Evolutionary conservation across 495 filamentous ascomycete genomes (phyloP).

Genomic region (Aspergillus conjunctus): DNA sequence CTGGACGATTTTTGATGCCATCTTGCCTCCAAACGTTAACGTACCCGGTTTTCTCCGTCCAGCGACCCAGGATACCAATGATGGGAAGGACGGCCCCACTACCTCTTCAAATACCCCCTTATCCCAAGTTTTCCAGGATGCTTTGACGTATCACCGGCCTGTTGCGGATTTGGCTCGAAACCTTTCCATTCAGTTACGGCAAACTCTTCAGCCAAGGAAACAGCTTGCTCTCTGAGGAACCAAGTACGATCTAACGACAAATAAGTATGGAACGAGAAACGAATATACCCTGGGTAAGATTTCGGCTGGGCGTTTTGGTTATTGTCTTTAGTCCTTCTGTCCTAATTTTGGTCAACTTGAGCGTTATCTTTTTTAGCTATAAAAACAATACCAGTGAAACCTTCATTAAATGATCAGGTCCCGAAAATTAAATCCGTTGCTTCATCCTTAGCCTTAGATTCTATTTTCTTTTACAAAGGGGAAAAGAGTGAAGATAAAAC

Average conservation of each 20-base stretch:
- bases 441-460: too few relatives aligned
- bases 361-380: background rate
- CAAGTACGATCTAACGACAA: background rate
- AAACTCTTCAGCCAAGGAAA: slow-evolving; percentile 23
- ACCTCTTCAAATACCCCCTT: background rate
- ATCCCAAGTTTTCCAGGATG: slow-evolving; percentile 29
- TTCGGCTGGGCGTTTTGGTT: background rate
- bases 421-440: too few relatives aligned
- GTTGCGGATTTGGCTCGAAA: slow-evolving; percentile 25
- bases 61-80: background rate
- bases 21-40: slow-evolving; percentile 7
- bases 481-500: too few relatives aligned
- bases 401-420: background rate
- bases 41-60: slow-evolving; percentile 15
- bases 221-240: background rate
- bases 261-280: background rate
- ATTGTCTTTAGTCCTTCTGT: too few relatives aligned
- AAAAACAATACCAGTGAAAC: background rate
- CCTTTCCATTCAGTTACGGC: slow-evolving; percentile 26
- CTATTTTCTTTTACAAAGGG: too few relatives aligned
- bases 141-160: slow-evolving; percentile 34
- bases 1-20: slow-evolving; percentile 13
- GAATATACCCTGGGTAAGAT: background rate
- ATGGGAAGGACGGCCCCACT: background rate
- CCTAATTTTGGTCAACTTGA: background rate